Percentiles rank a stretch among this genome's conserved stretches.
These are phyloP conservation scores for Hypoxylon rubiginosum DNA, from an alignment of 2,329 filamentous ascomycete species.

Conservation along the genomic window DNA sequence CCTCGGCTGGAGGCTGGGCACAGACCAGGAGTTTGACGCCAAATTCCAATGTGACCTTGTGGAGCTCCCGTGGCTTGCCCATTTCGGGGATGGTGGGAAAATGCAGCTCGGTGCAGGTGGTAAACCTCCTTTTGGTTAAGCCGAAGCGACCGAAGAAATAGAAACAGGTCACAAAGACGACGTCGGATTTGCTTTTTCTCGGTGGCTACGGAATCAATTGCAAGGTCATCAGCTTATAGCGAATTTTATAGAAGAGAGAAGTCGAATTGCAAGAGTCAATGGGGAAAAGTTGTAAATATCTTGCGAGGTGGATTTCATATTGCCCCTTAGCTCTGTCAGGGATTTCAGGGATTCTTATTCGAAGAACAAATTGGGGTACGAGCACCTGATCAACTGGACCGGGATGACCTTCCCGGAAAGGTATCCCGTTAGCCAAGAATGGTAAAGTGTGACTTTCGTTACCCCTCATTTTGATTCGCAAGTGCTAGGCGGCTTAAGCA, in stretches of 20 bases:
- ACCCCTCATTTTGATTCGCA: constrained; percentile 43
- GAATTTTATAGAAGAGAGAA: constrained; percentile 17
- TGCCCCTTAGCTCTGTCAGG: constrained; percentile 20
- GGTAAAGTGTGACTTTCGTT: constrained; percentile 35
- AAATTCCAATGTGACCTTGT: neutral
- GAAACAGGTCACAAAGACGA: neutral
- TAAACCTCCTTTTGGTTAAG: constrained; percentile 20
- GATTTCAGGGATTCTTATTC: constrained; percentile 36
- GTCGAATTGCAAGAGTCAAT: constrained; percentile 13
- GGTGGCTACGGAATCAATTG: constrained; percentile 26
- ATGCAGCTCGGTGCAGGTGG: neutral
- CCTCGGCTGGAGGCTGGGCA: constrained; percentile 21
- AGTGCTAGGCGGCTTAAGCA: constrained; percentile 28
- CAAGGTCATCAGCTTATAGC: constrained; percentile 7
- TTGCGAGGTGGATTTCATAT: constrained; percentile 30
- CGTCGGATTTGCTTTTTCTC: neutral
- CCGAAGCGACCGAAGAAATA: constrained; percentile 7
- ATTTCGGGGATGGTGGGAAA: constrained; percentile 11
- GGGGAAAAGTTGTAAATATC: constrained; percentile 25
- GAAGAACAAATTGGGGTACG: constrained; percentile 39
- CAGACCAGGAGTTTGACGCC: constrained; percentile 27
- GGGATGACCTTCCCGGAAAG: constrained; percentile 39
- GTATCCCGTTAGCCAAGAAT: constrained; percentile 39
- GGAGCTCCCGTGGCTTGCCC: constrained; percentile 10
- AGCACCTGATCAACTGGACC: constrained; percentile 38